These are phyloP conservation scores for Tetrapisispora iriomotensis DNA, from an alignment of 805 yeast genomes.

Conservation along the genomic window DNA sequence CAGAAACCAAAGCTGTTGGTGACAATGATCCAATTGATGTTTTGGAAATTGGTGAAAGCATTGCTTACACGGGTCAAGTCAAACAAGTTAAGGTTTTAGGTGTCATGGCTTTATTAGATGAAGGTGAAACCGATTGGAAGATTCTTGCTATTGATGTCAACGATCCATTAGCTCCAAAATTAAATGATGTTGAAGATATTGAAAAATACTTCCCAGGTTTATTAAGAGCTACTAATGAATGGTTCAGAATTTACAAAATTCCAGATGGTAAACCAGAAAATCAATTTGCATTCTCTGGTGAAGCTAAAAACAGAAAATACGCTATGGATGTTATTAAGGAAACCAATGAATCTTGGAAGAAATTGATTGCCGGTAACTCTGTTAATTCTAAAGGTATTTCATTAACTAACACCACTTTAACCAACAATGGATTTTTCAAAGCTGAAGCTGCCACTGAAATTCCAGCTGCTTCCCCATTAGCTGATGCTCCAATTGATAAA, in stretches of 20 bases:
- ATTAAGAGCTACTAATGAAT: conserved; percentile 86
- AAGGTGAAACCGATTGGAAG: conserved; percentile 88
- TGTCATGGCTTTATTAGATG: conserved; percentile 88
- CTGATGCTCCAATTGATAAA: conserved; percentile 93
- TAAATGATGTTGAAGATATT: conserved; percentile 87
- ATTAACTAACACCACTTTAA: conserved; percentile 67
- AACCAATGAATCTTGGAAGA: conserved; percentile 78
- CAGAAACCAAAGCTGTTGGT: conserved; percentile 62
- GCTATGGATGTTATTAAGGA: conserved; percentile 78
- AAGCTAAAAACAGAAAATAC: conserved; percentile 76
- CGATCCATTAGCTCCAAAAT: conserved; percentile 82
- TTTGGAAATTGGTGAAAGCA: conserved; percentile 67
- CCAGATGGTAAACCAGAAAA: conserved; percentile 98
- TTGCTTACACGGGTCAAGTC: conserved; percentile 61
- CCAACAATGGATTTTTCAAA: conserved; percentile 44
- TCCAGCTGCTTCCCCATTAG: conserved; percentile 61
- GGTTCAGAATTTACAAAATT: conserved; percentile 97
- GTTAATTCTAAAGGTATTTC: conserved; percentile 55
- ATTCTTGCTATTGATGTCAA: conserved; percentile 78
- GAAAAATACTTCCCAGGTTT: conserved; percentile 85
- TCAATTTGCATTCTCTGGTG: conserved; percentile 94
- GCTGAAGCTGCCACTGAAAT: conserved; percentile 39
- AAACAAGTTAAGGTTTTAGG: conserved; percentile 89
- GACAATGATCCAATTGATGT: conserved; percentile 85
- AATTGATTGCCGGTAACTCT: conserved; percentile 54